Base-by-base conservation (phyloP, 768 basidiomycete genomes). In the Lentinula sp. region DNA sequence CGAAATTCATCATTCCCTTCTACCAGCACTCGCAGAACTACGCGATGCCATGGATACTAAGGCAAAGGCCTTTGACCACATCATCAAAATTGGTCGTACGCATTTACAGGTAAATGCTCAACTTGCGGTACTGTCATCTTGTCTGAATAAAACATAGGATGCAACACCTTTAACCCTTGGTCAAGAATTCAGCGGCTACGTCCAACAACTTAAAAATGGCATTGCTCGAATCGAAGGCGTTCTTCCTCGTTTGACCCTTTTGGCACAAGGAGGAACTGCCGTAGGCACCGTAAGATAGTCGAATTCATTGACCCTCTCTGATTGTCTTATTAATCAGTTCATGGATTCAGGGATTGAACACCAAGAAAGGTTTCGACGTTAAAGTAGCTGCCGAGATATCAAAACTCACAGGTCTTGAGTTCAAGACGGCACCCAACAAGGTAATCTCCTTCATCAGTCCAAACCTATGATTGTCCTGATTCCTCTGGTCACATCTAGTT, bases 151-250 rank as follows among this genome's bases (percentile, higher is more conserved):
- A 59, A 54, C 59, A 18, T 70, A 97, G 88, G 97, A 99, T 74
- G 97, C 97, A 3, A 98, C 97, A 0, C 97, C 97, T 12, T 76
- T 99, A 66, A 98, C 97, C 15, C 86, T 99, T 43, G 97, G 97
- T 15, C 97, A 98, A 78, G 97, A 99, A 77, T 98, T 99, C 77
- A 93, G 91, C 61, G 97, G 97, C 39, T 99, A 99, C 75, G 97
- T 95, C 16, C 91, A 95, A 71, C 97, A 99, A 75, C 73, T 98
- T 60, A 79, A 87, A 18, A 95, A 96, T 73, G 92, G 91, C 63
- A 94, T 98, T 65, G 89, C 85, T 56, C 86, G 97, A 51, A 81
- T 93, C 56, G 84, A 90, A 71, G 86, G 76, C 60, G 87, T 88
- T 37, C 74, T 99, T 57, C 94, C 95, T 49, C 87, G 96, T 51